These are phyloP conservation scores for Eucalyptus guilfoylei DNA, from an alignment of 345 rosid genomes.

Conservation along the genomic window DNA sequence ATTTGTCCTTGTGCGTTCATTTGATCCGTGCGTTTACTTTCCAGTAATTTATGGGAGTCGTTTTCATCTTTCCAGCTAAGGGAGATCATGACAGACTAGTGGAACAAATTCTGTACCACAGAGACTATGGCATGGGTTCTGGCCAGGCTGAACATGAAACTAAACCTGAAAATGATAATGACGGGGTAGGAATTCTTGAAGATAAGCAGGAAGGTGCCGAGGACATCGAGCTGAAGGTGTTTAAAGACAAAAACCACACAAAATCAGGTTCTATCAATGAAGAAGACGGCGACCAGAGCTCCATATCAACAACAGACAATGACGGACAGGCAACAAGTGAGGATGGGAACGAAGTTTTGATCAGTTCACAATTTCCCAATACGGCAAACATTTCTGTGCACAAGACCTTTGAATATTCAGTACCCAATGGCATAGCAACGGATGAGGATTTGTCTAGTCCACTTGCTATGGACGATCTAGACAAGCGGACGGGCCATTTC, in stretches of 20 bases:
- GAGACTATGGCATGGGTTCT: not conserved
- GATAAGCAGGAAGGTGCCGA: not conserved
- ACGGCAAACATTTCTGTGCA: not conserved
- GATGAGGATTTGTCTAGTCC: slow-evolving; percentile 20
- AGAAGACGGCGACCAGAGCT: slow-evolving; percentile 7
- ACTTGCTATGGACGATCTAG: slow-evolving; percentile 11
- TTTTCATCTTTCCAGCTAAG: slow-evolving; percentile 10
- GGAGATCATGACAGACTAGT: slow-evolving; percentile 16
- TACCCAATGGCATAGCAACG: slow-evolving; percentile 18
- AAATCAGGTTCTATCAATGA: slow-evolving; percentile 7
- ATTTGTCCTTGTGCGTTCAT: not conserved
- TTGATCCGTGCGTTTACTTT: not conserved
- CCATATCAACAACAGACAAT: slow-evolving; percentile 18
- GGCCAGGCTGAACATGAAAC: slow-evolving; percentile 1
- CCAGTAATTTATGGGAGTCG: not conserved
- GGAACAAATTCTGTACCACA: not conserved
- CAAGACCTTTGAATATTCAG: slow-evolving; percentile 10
- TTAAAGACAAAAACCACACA: slow-evolving; percentile 2
- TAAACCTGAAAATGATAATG: not conserved
- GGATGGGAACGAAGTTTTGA: not conserved
- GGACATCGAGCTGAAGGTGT: not conserved
- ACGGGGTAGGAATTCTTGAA: not conserved
- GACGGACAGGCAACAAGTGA: slow-evolving; percentile 1
- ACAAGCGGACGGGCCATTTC: slow-evolving; percentile 27
- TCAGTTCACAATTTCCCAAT: not conserved